phyloP scores from a whole-genome alignment of 768 basidiomycete genomes.

The Pleurotus eryngii region DNA sequence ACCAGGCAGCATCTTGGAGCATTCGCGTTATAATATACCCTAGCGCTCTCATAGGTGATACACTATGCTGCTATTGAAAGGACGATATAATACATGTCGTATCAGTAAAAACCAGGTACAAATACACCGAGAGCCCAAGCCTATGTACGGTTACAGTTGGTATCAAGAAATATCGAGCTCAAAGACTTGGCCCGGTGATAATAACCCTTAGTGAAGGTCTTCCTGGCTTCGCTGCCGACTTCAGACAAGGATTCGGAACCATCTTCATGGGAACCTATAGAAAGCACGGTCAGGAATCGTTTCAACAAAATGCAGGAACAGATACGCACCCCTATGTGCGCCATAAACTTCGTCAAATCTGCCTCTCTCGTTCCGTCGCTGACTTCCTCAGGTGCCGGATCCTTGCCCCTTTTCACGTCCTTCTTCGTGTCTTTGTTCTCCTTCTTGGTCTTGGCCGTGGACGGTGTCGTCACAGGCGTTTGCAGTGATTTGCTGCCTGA shows the following conservation, averaged over 20 bases:
- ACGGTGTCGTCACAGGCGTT: constrained; percentile 10
- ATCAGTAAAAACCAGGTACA: no score
- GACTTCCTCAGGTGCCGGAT: constrained; percentile 14
- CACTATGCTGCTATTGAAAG: no score
- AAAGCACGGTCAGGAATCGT: not conserved
- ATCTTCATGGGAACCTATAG: constrained; percentile 3
- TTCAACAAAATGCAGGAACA: not conserved
- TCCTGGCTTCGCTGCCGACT: constrained; percentile 1
- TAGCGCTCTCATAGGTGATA: no score
- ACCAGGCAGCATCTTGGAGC: no score
- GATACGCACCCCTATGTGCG: constrained; percentile 43
- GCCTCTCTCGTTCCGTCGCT: constrained; percentile 24
- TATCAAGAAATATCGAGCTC: no score
- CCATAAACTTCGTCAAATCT: constrained; percentile 44
- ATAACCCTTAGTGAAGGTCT: not conserved
- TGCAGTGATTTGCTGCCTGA: not conserved
- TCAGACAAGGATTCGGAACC: not conserved
- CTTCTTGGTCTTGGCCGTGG: not conserved
- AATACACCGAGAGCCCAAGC: no score
- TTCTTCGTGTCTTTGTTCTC: not conserved
- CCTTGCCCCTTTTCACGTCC: constrained; percentile 5
- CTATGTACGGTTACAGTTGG: no score
- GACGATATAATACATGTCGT: no score
- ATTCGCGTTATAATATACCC: no score
- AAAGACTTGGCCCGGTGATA: not conserved